Conservation (phyloP, 2,329 filamentous ascomycete species). For the Xylaria sp. region DNA sequence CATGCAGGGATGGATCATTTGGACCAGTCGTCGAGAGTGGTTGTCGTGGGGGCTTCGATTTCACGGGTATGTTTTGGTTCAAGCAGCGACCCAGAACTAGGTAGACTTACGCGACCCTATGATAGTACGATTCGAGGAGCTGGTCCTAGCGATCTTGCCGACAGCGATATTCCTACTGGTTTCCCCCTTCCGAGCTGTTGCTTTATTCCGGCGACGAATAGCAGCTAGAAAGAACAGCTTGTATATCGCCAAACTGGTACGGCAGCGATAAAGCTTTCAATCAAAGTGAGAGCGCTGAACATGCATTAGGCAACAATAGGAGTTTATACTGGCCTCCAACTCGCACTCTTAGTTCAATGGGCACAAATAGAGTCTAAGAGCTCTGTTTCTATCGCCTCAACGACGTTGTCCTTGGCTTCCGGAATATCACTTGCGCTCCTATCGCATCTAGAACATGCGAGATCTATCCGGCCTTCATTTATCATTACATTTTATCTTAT, state of each 20-base stretch:
- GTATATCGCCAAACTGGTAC: slow-evolving; percentile 30
- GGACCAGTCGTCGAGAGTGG: slow-evolving; percentile 14
- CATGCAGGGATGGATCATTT: slow-evolving; percentile 27
- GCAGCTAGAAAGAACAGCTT: slow-evolving; percentile 11
- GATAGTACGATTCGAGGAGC: slow-evolving; percentile 31
- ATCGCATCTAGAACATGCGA: slow-evolving; percentile 27
- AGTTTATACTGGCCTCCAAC: slow-evolving; percentile 20
- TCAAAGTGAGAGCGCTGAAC: background rate
- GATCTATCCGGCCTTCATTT: slow-evolving; percentile 29
- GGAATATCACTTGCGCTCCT: slow-evolving; percentile 26
- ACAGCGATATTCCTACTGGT: slow-evolving; percentile 25
- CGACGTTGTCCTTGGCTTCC: slow-evolving; percentile 23
- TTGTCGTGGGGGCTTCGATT: slow-evolving; percentile 30
- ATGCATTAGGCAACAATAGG: slow-evolving; percentile 21
- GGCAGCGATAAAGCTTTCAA: background rate
- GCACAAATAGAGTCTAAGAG: slow-evolving; percentile 12
- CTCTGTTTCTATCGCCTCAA: slow-evolving; percentile 23
- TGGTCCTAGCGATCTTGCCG: slow-evolving; percentile 29
- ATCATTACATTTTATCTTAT: slow-evolving; percentile 25
- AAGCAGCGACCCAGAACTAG: background rate
- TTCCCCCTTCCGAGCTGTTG: slow-evolving; percentile 24
- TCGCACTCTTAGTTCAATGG: slow-evolving; percentile 27
- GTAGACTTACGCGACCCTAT: background rate
- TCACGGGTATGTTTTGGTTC: slow-evolving; percentile 14
- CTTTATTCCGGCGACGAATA: slow-evolving; percentile 24